Evolutionary conservation across 257 asterid genomes (phyloP).

Genomic region (Knoxia roxburghii): DNA sequence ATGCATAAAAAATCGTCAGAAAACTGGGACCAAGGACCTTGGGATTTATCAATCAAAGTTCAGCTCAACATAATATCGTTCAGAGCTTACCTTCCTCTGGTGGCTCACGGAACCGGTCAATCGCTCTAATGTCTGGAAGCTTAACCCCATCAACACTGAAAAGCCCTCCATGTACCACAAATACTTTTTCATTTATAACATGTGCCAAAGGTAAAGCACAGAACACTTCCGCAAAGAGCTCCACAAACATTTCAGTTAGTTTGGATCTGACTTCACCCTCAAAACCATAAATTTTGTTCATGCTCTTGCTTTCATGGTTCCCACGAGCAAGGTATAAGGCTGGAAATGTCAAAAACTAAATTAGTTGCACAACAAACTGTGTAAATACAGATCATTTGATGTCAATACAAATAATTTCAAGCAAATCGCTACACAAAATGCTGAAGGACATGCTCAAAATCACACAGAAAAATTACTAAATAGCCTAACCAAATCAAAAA

Average conservation of each 20-base stretch:
- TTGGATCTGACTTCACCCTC: conserved; percentile 99
- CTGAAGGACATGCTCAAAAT: neutral
- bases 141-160: conserved; percentile 97
- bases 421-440: neutral
- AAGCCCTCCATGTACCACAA: conserved; percentile 99
- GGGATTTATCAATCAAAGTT: neutral
- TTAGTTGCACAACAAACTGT: conserved; percentile 13
- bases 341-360: conserved; percentile 32
- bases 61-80: neutral
- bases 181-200: conserved; percentile 69
- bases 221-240: conserved; percentile 95
- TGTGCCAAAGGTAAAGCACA: conserved; percentile 96
- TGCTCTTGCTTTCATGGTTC: conserved; percentile 98
- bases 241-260: conserved; percentile 80
- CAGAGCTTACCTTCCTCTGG: conserved; percentile 89
- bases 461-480: neutral
- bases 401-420: neutral
- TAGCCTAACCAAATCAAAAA: neutral
- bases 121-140: conserved; percentile 79
- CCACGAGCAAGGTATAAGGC: conserved; percentile 93
- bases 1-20: neutral
- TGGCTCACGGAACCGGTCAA: conserved; percentile 94
- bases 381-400: neutral
- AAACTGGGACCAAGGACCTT: neutral
- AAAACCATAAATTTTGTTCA: conserved; percentile 98